Evolutionary conservation across 345 rosid genomes (phyloP).

Genomic region (Citrus glauca): DNA sequence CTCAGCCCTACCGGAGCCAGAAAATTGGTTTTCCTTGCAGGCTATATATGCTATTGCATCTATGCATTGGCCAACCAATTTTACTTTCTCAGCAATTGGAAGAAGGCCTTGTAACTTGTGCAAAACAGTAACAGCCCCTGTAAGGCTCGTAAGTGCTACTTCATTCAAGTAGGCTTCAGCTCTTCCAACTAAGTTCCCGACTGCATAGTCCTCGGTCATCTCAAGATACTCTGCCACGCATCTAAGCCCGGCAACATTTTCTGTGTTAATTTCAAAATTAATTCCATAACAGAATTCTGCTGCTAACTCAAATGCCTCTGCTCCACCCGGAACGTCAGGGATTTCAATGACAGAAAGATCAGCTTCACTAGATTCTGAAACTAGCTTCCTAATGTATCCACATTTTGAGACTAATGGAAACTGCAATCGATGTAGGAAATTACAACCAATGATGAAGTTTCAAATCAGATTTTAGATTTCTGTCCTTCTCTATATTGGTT

Average conservation of each 20-base stretch:
- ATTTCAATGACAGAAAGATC: constrained; percentile 50
- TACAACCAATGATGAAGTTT: not conserved
- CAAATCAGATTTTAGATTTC: not conserved
- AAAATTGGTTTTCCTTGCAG: constrained; percentile 71
- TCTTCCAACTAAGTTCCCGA: constrained; percentile 67
- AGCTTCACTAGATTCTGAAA: constrained; percentile 56
- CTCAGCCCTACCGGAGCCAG: constrained; percentile 37
- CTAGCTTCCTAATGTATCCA: constrained; percentile 64
- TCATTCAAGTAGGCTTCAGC: constrained; percentile 75
- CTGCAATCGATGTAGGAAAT: constrained; percentile 37
- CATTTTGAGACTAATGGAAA: constrained; percentile 80
- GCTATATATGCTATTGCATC: constrained; percentile 74
- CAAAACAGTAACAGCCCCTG: constrained; percentile 64
- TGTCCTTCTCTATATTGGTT: not conserved
- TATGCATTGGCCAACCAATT: constrained; percentile 67
- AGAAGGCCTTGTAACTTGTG: constrained; percentile 49
- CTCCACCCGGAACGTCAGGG: constrained; percentile 65
- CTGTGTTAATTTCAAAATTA: constrained; percentile 73
- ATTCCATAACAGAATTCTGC: constrained; percentile 93
- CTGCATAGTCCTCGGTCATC: constrained; percentile 80
- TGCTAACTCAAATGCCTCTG: constrained; percentile 79
- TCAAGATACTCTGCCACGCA: constrained; percentile 85
- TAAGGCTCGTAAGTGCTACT: constrained; percentile 67
- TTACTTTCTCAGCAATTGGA: constrained; percentile 73
- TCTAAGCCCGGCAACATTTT: constrained; percentile 73